These are phyloP conservation scores for Cucumis sativus DNA, from an alignment of 306 rosid species.

Conservation along the genomic window Cucumber_9930_V3 NC_026660.2:3687001-3687500, in stretches of 20 bases:
- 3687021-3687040: neutral
- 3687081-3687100: neutral
- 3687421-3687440: neutral
- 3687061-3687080: neutral
- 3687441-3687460: neutral
- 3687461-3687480: neutral
- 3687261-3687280: too few relatives aligned
- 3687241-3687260: too few relatives aligned
- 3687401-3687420: neutral
- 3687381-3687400: neutral
- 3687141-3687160: neutral
- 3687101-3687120: neutral
- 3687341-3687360: neutral
- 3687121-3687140: neutral
- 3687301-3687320: too few relatives aligned
- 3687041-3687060: neutral
- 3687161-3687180: neutral
- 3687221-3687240: neutral
- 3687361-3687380: neutral
- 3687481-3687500: neutral
- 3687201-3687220: neutral
- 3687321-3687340: neutral
- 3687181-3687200: neutral
- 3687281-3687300: too few relatives aligned
- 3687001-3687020: neutral